phyloP scores from a whole-genome alignment of 225 moss, liverwort and hornwort genomes.

The Straminergon stramineum region DNA sequence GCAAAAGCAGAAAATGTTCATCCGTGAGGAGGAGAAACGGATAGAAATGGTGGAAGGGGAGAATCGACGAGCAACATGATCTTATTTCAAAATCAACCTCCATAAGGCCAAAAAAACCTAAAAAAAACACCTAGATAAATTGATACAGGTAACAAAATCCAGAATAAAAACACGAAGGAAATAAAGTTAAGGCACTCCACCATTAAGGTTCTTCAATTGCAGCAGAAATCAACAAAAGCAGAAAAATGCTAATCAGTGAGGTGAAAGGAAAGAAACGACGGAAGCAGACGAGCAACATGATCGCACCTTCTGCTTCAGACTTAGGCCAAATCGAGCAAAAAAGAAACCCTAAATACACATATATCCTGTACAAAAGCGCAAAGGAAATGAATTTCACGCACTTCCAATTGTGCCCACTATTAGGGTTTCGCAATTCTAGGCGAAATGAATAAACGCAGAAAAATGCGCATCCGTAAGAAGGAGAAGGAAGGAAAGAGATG shows the following conservation, averaged over 20 bases:
- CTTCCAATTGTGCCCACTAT: not conserved
- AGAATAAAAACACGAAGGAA: not conserved
- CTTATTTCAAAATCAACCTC: not conserved
- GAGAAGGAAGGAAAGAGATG: not conserved
- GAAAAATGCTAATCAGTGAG: not conserved
- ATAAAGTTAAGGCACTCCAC: not conserved
- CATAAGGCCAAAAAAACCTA: not conserved
- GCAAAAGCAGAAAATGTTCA: not conserved
- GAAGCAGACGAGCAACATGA: not conserved
- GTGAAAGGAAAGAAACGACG: not conserved
- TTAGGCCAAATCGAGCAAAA: not conserved
- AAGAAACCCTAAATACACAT: not conserved
- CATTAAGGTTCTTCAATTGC: not conserved
- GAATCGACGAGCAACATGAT: not conserved
- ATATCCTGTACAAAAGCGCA: not conserved
- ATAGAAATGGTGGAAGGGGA: not conserved
- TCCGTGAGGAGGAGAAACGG: not conserved
- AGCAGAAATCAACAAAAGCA: not conserved
- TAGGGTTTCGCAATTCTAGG: not conserved
- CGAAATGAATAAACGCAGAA: not conserved
- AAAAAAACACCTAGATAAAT: not conserved
- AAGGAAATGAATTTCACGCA: not conserved
- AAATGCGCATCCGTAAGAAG: not conserved
- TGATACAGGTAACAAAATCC: not conserved
- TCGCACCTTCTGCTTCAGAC: not conserved